A percentile compares a stretch with the other conserved stretches of the same genome.
Evolutionary conservation across 2,329 filamentous ascomycete genomes (phyloP).

Genomic region (Xenosphaeropsis pyriputrescens): DNA sequence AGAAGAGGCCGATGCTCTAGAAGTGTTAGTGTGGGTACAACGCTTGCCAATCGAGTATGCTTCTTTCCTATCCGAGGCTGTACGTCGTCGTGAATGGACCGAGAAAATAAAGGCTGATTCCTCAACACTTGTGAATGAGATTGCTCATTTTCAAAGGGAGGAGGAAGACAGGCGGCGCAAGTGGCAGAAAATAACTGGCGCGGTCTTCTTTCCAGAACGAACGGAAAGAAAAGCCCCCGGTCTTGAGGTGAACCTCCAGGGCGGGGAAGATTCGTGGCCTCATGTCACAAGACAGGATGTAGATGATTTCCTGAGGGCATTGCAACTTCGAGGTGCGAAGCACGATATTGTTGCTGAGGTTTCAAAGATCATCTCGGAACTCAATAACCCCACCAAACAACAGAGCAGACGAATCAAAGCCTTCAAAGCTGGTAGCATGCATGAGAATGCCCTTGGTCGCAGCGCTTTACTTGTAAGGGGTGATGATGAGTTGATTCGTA

Average conservation of each 20-base stretch:
- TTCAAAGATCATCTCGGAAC: conserved; percentile 59
- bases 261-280: conserved; percentile 73
- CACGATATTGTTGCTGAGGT: conserved; percentile 56
- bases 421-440: conserved; percentile 92
- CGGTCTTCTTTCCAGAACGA: conserved; percentile 47
- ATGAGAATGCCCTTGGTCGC: conserved; percentile 77
- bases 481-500: conserved; percentile 69
- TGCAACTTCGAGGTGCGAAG: conserved; percentile 53
- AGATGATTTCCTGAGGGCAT: conserved; percentile 51
- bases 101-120: conserved; percentile 85
- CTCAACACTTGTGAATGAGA: conserved; percentile 77
- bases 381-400: conserved; percentile 71
- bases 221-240: conserved; percentile 57
- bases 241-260: conserved; percentile 73
- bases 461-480: conserved; percentile 75
- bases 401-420: conserved; percentile 78
- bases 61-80: conserved; percentile 72
- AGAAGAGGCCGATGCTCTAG: conserved; percentile 67
- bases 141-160: conserved; percentile 84
- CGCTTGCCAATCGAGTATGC: conserved; percentile 83
- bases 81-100: conserved; percentile 77
- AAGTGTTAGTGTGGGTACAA: conserved; percentile 65
- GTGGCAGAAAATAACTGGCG: conserved; percentile 78
- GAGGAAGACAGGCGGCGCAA: conserved; percentile 77
- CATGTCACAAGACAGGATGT: conserved; percentile 61